Evolutionary conservation across 805 yeast genomes (phyloP).

Genomic region (Monosporozyma unispora): DNA sequence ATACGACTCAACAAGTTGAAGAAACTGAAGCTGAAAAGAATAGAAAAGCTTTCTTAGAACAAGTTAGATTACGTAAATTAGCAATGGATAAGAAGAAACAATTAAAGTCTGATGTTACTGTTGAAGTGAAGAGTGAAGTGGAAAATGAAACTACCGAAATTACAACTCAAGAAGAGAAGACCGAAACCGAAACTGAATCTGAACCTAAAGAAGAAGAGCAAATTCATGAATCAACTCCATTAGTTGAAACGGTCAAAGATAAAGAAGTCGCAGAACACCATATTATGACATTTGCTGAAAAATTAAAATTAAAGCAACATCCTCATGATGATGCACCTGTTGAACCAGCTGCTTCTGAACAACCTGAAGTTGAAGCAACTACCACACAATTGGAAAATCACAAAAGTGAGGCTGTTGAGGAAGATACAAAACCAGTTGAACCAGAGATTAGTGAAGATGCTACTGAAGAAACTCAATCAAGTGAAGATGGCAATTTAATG

Average conservation of each 20-base stretch:
- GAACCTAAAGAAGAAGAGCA: constrained; percentile 2
- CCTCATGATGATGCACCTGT: constrained; percentile 8
- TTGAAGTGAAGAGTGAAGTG: too few relatives aligned
- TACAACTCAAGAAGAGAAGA: neutral
- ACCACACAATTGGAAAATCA: constrained; percentile 14
- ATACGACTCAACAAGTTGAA: constrained; percentile 3
- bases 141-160: neutral
- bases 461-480: constrained; percentile 1
- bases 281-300: constrained; percentile 17
- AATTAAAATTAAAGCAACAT: constrained; percentile 14
- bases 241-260: constrained; percentile 3
- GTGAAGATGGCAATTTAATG: neutral
- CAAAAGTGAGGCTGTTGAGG: constrained; percentile 8
- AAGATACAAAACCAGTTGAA: constrained; percentile 12
- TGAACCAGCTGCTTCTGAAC: constrained; percentile 7
- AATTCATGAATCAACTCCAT: neutral
- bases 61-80: constrained; percentile 26
- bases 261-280: constrained; percentile 7
- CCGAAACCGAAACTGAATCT: neutral
- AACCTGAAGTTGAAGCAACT: neutral
- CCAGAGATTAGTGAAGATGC: constrained; percentile 17
- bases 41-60: constrained; percentile 27
- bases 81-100: constrained; percentile 23
- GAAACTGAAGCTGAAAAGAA: constrained; percentile 22
- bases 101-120: neutral